Evolutionary conservation across 176 grass and related monocot species (phyloP).

Genomic region (Cenchrus americanus): DNA sequence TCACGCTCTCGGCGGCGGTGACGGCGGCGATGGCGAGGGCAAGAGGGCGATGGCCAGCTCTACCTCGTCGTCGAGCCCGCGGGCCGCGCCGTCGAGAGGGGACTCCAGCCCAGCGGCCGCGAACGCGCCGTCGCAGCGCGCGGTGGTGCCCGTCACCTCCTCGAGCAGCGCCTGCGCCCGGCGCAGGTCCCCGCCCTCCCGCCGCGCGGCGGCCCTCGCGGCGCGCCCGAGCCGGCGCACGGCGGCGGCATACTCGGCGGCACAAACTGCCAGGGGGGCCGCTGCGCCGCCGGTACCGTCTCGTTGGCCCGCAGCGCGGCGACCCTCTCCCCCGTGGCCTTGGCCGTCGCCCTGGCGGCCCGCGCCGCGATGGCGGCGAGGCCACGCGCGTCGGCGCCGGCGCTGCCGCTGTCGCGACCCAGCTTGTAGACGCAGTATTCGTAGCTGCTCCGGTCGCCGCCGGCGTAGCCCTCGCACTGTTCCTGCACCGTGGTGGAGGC

Average conservation of each 20-base stretch:
- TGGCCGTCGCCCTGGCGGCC: conserved; percentile 2
- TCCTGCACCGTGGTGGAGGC: conserved; percentile 15
- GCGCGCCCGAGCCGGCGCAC: conserved; percentile 38
- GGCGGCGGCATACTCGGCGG: conserved; percentile 29
- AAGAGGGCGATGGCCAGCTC: neutral
- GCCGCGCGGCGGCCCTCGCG: neutral
- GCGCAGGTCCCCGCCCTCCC: neutral
- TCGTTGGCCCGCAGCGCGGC: conserved; percentile 28
- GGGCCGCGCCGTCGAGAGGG: neutral
- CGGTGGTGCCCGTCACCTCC: neutral
- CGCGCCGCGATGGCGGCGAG: conserved; percentile 39
- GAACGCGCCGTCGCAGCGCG: conserved; percentile 41
- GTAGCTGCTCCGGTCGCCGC: conserved; percentile 11
- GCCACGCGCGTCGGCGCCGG: neutral
- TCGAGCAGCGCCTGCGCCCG: conserved; percentile 32
- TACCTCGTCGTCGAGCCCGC: conserved; percentile 13
- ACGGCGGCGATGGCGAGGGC: neutral
- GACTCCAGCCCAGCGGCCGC: neutral
- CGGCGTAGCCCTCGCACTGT: conserved; percentile 34
- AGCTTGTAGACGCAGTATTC: conserved; percentile 49
- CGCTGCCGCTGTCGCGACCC: neutral
- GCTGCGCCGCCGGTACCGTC: neutral
- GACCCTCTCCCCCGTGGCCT: conserved; percentile 33
- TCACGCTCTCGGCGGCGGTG: neutral
- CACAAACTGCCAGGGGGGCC: conserved; percentile 20